Evolutionary conservation across 495 filamentous ascomycete species (phyloP), one percentile per base, ranked within the genome.

Genomic region (Aspergillus sclerotiicarbonarius): DNA sequence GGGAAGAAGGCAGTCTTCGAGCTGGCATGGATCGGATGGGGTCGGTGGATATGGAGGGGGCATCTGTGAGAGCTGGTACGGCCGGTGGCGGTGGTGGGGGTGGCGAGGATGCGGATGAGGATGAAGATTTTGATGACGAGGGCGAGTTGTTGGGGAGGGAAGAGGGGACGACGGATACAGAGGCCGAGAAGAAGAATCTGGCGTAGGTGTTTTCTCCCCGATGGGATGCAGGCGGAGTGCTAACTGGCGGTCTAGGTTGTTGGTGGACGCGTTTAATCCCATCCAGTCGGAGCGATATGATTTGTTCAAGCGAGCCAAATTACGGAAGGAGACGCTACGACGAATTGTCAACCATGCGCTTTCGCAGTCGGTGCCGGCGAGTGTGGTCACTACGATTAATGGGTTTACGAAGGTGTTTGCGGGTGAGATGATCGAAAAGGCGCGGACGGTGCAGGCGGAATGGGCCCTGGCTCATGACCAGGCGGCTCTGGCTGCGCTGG

Each of bases 291-390:
- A 84, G 41, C 84, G 92, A 49, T 94, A 89, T 60, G 87, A 89
- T 61, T 76, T 83, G 21, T 92, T 84, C 74, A 84, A 90, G 53
- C 84, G 86, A 6, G 80, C 82, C 10, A 91, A 89, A 59, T 74
- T 96, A 44, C 75, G 80, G 31, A 85, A 85, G 53, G 81, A 83
- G 56, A 82, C 81, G 1, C 77, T 86, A 9, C 80, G 83, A 16
- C 68, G 90, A 76, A 87, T 91, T 60, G 84, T 90, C 68, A 96
- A 96, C 63, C 90, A 92, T 61, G 91, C 90, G 41, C 85, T 95
- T 12, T 91, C 89, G 1, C 92, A 96, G 70, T 94, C 90, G 18
- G 90, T 92, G 4, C 87, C 90, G 4, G 80, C 83, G 13, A 86
- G 82, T 50, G 87, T 96, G 29, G 85, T 93, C 39, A 87, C 87